Percentiles rank a stretch among this genome's conserved stretches.
Evolutionary conservation across 225 moss, liverwort and hornwort genomes (phyloP).

Genomic region (Bryoerythrophyllum caledonicum): DNA sequence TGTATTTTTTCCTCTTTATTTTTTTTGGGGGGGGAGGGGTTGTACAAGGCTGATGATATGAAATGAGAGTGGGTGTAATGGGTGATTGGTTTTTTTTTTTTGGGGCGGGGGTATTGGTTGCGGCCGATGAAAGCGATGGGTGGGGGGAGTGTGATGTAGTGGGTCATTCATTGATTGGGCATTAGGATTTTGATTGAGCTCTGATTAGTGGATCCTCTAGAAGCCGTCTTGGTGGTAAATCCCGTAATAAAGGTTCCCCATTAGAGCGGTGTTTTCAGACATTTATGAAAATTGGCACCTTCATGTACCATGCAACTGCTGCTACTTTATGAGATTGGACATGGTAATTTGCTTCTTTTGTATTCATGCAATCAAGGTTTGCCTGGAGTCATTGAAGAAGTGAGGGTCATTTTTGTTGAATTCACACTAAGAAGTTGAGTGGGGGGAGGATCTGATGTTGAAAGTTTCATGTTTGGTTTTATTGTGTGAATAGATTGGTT

Average conservation of each 20-base stretch:
- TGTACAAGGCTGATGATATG: too few species aligned
- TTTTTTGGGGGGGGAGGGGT: too few species aligned
- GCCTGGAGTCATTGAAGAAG: not conserved
- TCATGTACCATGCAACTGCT: not conserved
- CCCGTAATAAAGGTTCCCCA: not conserved
- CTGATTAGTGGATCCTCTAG: slow-evolving; percentile 31
- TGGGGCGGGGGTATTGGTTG: not conserved
- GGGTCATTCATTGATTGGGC: not conserved
- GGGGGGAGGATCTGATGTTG: not conserved
- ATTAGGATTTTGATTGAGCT: slow-evolving; percentile 19
- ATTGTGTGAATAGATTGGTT: not conserved
- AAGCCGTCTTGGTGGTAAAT: slow-evolving; percentile 3
- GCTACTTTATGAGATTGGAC: not conserved
- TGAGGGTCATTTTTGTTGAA: not conserved
- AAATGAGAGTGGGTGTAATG: slow-evolving; percentile 2
- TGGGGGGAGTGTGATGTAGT: not conserved
- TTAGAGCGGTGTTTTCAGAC: not conserved
- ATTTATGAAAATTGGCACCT: not conserved
- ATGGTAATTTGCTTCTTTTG: too few species aligned
- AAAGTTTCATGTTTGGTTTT: not conserved
- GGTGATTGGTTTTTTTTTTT: not conserved
- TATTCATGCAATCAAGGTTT: slow-evolving; percentile 1
- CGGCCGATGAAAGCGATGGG: not conserved
- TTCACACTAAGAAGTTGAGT: not conserved
- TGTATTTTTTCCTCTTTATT: too few species aligned